Conservation (phyloP, 2,329 filamentous ascomycete species). For the Lachnellula hyalina region DNA sequence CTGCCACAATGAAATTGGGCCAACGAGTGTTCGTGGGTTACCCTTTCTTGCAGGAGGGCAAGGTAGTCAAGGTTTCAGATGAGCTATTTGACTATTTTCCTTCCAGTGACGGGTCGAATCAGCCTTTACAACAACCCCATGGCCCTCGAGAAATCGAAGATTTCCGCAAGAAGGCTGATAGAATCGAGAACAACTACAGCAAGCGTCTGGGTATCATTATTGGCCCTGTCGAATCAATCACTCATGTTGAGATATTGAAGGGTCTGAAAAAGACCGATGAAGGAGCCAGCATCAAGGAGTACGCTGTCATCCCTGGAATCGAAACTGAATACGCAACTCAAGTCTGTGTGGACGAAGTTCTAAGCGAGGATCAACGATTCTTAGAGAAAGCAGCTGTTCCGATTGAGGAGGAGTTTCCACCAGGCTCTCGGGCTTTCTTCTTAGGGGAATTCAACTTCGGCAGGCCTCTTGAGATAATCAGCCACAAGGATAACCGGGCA, state of each 20-base stretch:
- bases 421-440: conserved; percentile 82
- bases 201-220: conserved; percentile 86
- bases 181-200: conserved; percentile 82
- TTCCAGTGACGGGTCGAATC: conserved; percentile 53
- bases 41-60: conserved; percentile 91
- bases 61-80: conserved; percentile 82
- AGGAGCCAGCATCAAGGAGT: conserved; percentile 89
- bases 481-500: conserved; percentile 68
- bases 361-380: conserved; percentile 89
- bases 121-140: conserved; percentile 66
- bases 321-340: conserved; percentile 91
- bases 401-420: conserved; percentile 86
- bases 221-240: conserved; percentile 78
- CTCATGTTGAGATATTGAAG: conserved; percentile 91
- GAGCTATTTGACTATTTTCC: conserved; percentile 87
- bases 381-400: conserved; percentile 83
- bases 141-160: conserved; percentile 70
- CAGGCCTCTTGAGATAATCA: conserved; percentile 75
- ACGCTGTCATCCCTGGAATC: conserved; percentile 76
- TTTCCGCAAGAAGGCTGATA: conserved; percentile 77
- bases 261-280: conserved; percentile 86
- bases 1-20: conserved; percentile 75
- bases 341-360: conserved; percentile 80
- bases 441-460: conserved; percentile 91
- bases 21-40: conserved; percentile 88